Base-by-base conservation (phyloP, 805 yeast species). In the Candida ovalis region DNA sequence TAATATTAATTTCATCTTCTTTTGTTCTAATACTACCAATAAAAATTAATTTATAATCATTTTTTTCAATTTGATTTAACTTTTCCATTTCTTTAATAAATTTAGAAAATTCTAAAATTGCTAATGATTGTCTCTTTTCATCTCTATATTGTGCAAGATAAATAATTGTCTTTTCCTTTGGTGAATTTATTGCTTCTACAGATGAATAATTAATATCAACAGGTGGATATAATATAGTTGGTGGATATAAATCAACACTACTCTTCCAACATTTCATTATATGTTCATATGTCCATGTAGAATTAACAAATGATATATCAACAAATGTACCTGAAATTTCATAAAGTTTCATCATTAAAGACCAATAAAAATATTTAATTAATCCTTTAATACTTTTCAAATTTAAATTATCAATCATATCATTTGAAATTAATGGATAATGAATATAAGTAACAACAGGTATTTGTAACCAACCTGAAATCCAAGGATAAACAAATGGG, bases 91-190 rank as follows among this genome's bases (percentile, higher is more conserved):
- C n/a, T n/a, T 25, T 25, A 10, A 83, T 55, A 56, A 83, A 88
- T 45, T 73, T 67, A 5, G 80, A 69, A 67, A 78, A 95, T 54
- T 90, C 83, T 9, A 66, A 52, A 40, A 94, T 66, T 3, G 90
- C 77, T 45, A 94, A 69, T 23, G 69, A 74, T 63, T 94, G 98
- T 52, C 99, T 79, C 67, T 94, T 94, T 64, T 94, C 99, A 1
- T 96, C 94, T 49, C 99, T 80, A 68, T 88, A 94, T 67, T 94
- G 99, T 0, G 97, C 98, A 42, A 94, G 69, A 47, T 81, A 86
- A 18, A 86, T 70, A 50, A 84, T 67, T 47, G 55, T 64, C 55
- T 57, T 70, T 51, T 62, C 82, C 61, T 63, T 66, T 7, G 28
- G 19, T 7, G 18, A 23, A 8, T 49, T 28, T 6, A 33, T n/a